Evolutionary conservation across 2,329 filamentous ascomycete genomes (phyloP).

Genomic region (Mycosphaerella sp.): DNA sequence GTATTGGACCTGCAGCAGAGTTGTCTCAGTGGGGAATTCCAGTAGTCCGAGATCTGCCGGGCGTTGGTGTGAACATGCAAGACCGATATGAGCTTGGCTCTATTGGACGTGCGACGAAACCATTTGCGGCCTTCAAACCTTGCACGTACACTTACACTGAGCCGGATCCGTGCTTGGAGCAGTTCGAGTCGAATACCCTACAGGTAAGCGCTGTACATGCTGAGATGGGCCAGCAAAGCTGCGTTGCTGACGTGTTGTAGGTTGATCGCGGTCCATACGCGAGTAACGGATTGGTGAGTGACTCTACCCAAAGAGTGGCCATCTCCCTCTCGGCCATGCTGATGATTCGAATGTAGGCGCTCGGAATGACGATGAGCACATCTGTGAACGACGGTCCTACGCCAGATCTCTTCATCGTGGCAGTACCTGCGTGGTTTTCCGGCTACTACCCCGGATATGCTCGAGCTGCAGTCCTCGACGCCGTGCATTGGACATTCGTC

Average conservation of each 20-base stretch:
- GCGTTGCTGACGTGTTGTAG: background rate
- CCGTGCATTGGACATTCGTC: conserved; percentile 44
- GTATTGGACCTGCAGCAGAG: conserved; percentile 52
- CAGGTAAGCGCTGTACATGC: conserved; percentile 16
- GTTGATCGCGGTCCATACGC: conserved; percentile 38
- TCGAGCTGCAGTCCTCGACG: conserved; percentile 38
- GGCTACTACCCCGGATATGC: conserved; percentile 51
- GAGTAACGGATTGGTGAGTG: conserved; percentile 45
- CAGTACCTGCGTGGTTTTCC: conserved; percentile 49
- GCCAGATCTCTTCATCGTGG: conserved; percentile 50
- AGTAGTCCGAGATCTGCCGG: conserved; percentile 50
- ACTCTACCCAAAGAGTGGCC: conserved; percentile 37
- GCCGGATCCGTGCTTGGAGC: conserved; percentile 38
- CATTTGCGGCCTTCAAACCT: conserved; percentile 4
- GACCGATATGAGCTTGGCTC: conserved; percentile 54
- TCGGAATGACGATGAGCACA: conserved; percentile 11
- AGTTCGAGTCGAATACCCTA: conserved; percentile 30
- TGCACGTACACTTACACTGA: conserved; percentile 29
- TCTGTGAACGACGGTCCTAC: conserved; percentile 6
- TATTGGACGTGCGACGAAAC: conserved; percentile 25
- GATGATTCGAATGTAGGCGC: background rate
- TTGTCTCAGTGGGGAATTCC: conserved; percentile 50
- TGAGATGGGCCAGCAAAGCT: background rate
- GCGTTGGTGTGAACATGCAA: conserved; percentile 58
- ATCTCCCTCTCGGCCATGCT: conserved; percentile 25